Conservation (phyloP, 257 asterid genomes). For the Asclepias syriaca region DNA sequence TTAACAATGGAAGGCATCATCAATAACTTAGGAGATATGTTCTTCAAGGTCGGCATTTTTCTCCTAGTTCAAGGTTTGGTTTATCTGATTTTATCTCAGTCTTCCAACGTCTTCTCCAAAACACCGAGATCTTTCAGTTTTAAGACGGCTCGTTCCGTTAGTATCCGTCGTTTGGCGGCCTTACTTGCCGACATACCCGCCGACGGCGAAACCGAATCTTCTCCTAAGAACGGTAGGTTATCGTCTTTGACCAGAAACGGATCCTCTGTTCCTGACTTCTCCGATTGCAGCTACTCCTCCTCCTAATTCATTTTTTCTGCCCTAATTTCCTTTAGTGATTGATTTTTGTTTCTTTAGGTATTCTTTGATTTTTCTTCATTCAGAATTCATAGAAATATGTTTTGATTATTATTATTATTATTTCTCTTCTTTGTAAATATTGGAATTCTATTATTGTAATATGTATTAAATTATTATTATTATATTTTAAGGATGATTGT, state of each 20-base stretch:
- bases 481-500: too few species aligned
- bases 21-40: slow-evolving; percentile 14
- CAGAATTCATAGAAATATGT: neutral
- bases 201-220: slow-evolving; percentile 31
- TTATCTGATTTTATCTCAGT: slow-evolving; percentile 51
- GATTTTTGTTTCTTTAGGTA: neutral
- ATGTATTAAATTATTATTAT: neutral
- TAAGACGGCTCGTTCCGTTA: slow-evolving; percentile 49
- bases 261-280: neutral
- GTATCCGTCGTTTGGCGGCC: slow-evolving; percentile 73
- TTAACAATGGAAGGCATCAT: neutral
- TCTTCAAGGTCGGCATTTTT: slow-evolving; percentile 52
- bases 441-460: neutral
- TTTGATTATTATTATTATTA: too few species aligned
- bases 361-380: neutral
- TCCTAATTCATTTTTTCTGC: neutral
- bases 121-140: slow-evolving; percentile 47
- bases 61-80: slow-evolving; percentile 58
- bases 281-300: too few species aligned
- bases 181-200: slow-evolving; percentile 58
- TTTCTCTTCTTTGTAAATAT: neutral
- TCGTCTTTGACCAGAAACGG: slow-evolving; percentile 7
- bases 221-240: slow-evolving; percentile 23
- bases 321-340: neutral
- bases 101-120: slow-evolving; percentile 61